Evolutionary conservation across 441 rosid species (phyloP), one percentile per base, ranked within the genome.

Genomic region (Brassica hybrid): DNA sequence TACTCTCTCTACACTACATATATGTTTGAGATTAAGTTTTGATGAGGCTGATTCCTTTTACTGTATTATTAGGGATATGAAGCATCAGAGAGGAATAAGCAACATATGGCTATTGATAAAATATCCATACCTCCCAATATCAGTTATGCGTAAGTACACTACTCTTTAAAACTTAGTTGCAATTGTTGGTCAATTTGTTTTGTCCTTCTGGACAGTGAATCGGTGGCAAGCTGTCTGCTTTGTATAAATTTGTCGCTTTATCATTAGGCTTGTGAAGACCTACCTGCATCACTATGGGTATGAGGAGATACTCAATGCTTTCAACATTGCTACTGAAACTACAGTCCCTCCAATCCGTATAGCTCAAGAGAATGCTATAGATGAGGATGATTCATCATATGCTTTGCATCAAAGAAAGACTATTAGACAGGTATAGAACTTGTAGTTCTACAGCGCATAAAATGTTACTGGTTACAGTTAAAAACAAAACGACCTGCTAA

Each of bases 271-370:
- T 79, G 91, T 95, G 23, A 91, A 91, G 76, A 86, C 97, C 61
- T 95, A 93, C 85, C 83, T 95, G 76, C 80, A 90, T 75, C 99
- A 95, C 81, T 91, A 91, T 78, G 99, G 98, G 58, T 95, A 93
- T 65, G 95, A 90, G 81, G 98, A 93, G 79, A 93, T 97, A 17
- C 91, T 95, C 72, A 81, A 86, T 81, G 89, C 95, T 78, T 95
- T 93, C 84, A 91, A 91, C 81, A 76, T 88, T 88, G 96, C 95
- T 77, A 79, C 89, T 81, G 85, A 86, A 86, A 91, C 83, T 83
- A 84, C 86, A 52, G 78, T 86, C 73, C 96, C 99, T 78, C 91
- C 99, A 25, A 78, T 91, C 72, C 65, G 62, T 82, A 62, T 88
- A 71, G 85, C 86, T 78, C 86, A 84, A 83, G 93, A 84, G 75